Evolutionary conservation across 202 grass and related monocot species (phyloP).

Genomic region (Digitaria exilis): DNA sequence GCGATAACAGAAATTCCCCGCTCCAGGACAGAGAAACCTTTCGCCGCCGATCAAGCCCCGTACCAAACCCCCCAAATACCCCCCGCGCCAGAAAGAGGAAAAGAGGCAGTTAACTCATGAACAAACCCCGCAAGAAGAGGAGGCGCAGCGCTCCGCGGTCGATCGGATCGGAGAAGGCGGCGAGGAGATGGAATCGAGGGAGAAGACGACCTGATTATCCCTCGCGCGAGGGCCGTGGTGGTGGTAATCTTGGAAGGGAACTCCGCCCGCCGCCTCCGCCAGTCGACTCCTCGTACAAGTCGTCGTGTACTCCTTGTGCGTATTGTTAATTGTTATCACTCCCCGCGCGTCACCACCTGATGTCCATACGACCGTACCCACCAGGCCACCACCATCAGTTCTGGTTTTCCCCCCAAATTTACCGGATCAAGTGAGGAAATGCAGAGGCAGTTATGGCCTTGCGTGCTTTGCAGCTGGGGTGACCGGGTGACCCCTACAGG

Average conservation of each 20-base stretch:
- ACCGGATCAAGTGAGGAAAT: background rate
- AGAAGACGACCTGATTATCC: background rate
- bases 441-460: no score
- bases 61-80: background rate
- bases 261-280: background rate
- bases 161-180: background rate
- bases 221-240: background rate
- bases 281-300: background rate
- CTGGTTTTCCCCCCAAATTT: background rate
- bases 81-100: background rate
- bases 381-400: background rate
- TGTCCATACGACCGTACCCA: no score
- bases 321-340: background rate
- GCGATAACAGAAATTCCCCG: background rate
- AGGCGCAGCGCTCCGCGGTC: background rate
- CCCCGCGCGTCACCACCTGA: background rate
- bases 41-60: background rate
- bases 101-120: background rate
- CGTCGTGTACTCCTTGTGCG: background rate
- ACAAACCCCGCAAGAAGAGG: background rate
- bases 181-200: background rate
- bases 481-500: no score
- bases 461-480: no score
- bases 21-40: background rate
- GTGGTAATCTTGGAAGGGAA: background rate